phyloP scores from a whole-genome alignment of 345 rosid genomes.

The Brassica nigra region DNA sequence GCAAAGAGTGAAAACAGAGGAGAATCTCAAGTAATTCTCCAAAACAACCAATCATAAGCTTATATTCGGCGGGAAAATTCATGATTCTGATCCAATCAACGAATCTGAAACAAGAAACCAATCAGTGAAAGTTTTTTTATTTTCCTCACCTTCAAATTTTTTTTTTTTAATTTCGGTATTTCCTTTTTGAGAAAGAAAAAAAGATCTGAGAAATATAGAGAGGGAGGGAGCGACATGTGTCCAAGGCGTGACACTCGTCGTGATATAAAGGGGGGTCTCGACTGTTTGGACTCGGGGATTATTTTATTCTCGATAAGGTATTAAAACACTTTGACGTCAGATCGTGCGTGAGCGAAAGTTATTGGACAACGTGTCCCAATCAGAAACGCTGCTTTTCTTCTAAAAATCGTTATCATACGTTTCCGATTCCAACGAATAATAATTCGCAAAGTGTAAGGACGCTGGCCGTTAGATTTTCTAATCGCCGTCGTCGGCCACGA shows the following conservation, averaged over 20 bases:
- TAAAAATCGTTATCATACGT: conserved; percentile 37
- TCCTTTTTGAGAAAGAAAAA: conserved; percentile 28
- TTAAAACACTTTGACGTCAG: conserved; percentile 25
- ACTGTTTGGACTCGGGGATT: conserved; percentile 36
- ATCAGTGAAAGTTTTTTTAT: conserved; percentile 2
- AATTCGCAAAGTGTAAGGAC: conserved; percentile 42
- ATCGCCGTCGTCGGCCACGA: conserved; percentile 11
- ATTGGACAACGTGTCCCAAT: conserved; percentile 66
- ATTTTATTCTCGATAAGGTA: conserved; percentile 32
- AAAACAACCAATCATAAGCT: conserved; percentile 37
- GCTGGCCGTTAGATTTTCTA: conserved; percentile 44
- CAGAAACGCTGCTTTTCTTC: conserved; percentile 21
- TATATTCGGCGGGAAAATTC: conserved; percentile 31
- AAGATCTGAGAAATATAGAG: conserved; percentile 11
- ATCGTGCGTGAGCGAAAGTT: conserved; percentile 34
- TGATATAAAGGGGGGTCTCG: conserved; percentile 51
- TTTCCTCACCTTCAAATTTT: conserved; percentile 35
- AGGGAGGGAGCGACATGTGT: conserved; percentile 75
- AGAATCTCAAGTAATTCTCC: conserved; percentile 16
- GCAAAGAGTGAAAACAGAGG: neutral
- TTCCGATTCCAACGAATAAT: conserved; percentile 44
- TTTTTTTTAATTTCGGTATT: neutral
- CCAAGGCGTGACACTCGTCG: conserved; percentile 67
- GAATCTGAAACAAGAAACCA: conserved; percentile 34
- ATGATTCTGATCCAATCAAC: conserved; percentile 28